Base-by-base conservation (phyloP, 208 protist genomes). In the Leishmania mexicana region DNA sequence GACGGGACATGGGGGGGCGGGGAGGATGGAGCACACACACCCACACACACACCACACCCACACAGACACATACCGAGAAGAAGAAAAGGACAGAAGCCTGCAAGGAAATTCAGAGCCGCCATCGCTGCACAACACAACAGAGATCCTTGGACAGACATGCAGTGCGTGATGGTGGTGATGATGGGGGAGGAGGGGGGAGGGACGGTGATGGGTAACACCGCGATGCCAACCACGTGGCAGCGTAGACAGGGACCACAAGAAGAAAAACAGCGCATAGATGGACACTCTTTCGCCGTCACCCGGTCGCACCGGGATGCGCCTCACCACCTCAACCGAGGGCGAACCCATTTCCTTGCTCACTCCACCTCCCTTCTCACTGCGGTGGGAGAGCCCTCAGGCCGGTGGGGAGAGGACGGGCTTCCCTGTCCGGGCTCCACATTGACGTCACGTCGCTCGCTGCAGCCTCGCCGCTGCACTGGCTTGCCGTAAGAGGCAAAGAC, bases 401-500 rank as follows among this genome's bases (percentile, higher is more conserved):
- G 49, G 47, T 58, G 81, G 6, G n/a, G 76, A 38, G 74, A 67
- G 64, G 76, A 72, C 68, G 45, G 40, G 58, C 75, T 51, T 11
- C 10, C 38, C 17, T 60, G 28, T 47, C 35, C 51, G 64, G 21
- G 47, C 24, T 81, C 82, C 47, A 79, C 77, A 42, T 85, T 85
- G 51, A 85, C 77, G 64, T 85, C 77, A 6, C 31, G 72, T 31
- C 82, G 76, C 64, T 85, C 82, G 47, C 73, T 81, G 73, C 77
- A 85, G n/a, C 82, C 82, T 24, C 77, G 76, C 51, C 71, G 67
- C 58, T 49, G 49, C 54, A 67, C 21, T 28, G 75, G 10, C 58
- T 75, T 83, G 24, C 35, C 19, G 3, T 21, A 17, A 57, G 79
- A 54, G 49, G 60, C 5, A 19, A 38, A 64, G 70, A 45, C 47